Percentiles rank a stretch among this genome's conserved stretches.
Evolutionary conservation across 768 basidiomycete species (phyloP).

Genomic region (Asterophora lycoperdoides): DNA sequence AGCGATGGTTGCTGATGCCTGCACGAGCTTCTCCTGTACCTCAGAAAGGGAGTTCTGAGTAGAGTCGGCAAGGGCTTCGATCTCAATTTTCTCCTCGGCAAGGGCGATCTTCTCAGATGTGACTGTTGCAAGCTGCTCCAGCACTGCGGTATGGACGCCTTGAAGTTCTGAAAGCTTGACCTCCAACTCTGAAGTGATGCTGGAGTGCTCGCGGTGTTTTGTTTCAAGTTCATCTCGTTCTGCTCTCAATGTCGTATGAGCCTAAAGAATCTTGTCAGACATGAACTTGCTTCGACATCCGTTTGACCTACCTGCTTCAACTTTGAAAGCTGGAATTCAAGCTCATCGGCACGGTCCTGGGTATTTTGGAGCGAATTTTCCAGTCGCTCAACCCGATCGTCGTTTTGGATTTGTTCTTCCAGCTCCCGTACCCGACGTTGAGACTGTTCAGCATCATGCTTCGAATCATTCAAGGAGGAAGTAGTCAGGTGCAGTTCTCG

Average conservation of each 20-base stretch:
- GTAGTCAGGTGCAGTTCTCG: constrained; percentile 68
- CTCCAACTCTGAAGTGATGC: constrained; percentile 45
- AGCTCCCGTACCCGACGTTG: constrained; percentile 63
- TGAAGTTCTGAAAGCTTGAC: constrained; percentile 45
- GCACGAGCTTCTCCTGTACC: constrained; percentile 56
- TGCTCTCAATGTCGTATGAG: constrained; percentile 49
- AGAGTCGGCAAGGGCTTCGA: constrained; percentile 45
- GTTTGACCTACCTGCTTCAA: constrained; percentile 59
- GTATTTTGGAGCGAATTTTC: constrained; percentile 72
- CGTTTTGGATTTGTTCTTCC: constrained; percentile 78
- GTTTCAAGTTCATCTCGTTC: constrained; percentile 57
- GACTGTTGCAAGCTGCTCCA: constrained; percentile 40
- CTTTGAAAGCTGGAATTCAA: constrained; percentile 79
- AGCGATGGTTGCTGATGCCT: constrained; percentile 50
- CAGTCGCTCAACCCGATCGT: constrained; percentile 73
- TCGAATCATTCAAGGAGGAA: constrained; percentile 48
- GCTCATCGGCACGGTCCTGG: constrained; percentile 77
- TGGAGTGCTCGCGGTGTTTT: constrained; percentile 37
- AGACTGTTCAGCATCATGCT: constrained; percentile 48
- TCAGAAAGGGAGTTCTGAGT: constrained; percentile 44
- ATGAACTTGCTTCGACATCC: background rate
- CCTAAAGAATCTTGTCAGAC: constrained; percentile 32
- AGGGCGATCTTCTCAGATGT: constrained; percentile 46
- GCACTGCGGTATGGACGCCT: constrained; percentile 32
- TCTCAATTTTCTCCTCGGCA: constrained; percentile 42